Evolutionary conservation across 2,329 filamentous ascomycete species (phyloP).

Genomic region (Colletotrichum orchidophilum): DNA sequence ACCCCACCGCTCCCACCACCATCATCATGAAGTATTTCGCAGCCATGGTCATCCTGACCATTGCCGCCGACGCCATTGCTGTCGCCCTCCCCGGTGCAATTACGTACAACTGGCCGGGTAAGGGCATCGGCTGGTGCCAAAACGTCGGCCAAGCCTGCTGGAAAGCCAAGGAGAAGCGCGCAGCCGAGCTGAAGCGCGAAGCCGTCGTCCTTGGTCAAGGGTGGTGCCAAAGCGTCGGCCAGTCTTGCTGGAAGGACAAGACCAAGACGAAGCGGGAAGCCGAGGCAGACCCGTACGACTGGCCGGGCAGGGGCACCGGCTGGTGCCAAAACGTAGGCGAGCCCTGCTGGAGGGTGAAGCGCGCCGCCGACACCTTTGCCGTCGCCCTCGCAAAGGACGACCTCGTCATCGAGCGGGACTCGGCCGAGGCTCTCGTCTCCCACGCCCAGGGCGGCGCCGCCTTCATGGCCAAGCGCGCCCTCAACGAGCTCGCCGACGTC

Average conservation of each 20-base stretch:
- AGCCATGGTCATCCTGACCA: neutral
- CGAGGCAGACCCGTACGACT: too few relatives aligned
- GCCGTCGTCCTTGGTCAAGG: too few relatives aligned
- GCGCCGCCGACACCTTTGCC: constrained; percentile 47
- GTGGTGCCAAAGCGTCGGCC: too few relatives aligned
- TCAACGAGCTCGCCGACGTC: constrained; percentile 50
- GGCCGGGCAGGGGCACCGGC: too few relatives aligned
- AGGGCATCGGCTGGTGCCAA: neutral
- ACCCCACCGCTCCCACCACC: too few relatives aligned
- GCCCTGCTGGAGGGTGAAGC: constrained; percentile 54
- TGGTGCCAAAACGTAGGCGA: neutral
- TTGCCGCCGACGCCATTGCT: neutral
- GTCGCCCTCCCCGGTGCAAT: neutral
- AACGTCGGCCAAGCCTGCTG: neutral
- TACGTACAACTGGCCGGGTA: neutral
- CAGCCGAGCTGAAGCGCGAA: neutral
- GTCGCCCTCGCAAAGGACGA: constrained; percentile 38
- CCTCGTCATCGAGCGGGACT: constrained; percentile 36
- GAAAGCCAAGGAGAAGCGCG: neutral
- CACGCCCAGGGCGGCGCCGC: constrained; percentile 47
- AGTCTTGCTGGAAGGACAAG: too few relatives aligned
- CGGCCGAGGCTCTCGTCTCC: constrained; percentile 39
- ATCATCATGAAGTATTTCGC: neutral
- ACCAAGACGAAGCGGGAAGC: too few relatives aligned
- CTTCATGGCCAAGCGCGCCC: constrained; percentile 48